These are phyloP conservation scores for Chimonanthus praecox DNA, from an alignment of 164 flowering plant species.

Conservation along the genomic window DNA sequence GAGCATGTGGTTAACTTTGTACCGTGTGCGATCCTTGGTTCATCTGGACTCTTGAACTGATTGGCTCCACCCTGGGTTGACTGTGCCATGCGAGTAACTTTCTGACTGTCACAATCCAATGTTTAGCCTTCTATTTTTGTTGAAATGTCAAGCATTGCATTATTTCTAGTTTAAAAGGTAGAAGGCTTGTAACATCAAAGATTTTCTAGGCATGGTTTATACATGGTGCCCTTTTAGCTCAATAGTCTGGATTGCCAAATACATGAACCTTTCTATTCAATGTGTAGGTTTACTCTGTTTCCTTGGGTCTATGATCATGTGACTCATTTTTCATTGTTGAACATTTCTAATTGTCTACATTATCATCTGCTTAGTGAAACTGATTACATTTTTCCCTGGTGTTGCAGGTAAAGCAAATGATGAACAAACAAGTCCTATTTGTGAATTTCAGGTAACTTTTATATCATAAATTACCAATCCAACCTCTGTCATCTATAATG, in stretches of 20 bases:
- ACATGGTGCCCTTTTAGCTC: not conserved
- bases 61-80: not conserved
- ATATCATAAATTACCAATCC: not conserved
- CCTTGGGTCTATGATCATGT: not conserved
- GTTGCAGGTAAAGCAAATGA: slow-evolving; percentile 31
- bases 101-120: not conserved
- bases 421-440: slow-evolving; percentile 14
- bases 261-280: not conserved
- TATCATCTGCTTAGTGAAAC: not conserved
- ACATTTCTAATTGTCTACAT: not conserved
- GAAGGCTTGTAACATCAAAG: not conserved
- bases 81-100: not conserved
- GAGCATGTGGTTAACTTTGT: not conserved
- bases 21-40: not conserved
- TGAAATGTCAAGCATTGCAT: not conserved
- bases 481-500: not conserved
- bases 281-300: too few species aligned
- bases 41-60: not conserved
- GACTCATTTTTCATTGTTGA: too few species aligned
- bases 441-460: slow-evolving; percentile 38
- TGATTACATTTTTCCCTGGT: slow-evolving; percentile 12
- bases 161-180: not conserved
- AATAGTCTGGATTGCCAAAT: not conserved
- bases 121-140: not conserved
- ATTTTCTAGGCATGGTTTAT: not conserved